Evolutionary conservation across 768 basidiomycete genomes (phyloP).

Genomic region (Auriscalpium vulgare): DNA sequence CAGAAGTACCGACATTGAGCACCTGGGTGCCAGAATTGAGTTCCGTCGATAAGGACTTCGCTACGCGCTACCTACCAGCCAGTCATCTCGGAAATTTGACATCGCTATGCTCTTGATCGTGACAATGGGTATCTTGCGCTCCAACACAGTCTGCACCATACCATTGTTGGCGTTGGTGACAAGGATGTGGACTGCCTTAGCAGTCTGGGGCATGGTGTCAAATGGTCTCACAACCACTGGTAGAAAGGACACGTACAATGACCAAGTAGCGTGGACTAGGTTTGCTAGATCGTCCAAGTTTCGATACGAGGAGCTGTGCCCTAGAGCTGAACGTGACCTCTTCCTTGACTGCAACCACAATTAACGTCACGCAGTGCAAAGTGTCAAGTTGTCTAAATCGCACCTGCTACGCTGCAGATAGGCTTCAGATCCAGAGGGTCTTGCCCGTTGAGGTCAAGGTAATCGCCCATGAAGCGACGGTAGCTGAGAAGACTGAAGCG

Average conservation of each 20-base stretch:
- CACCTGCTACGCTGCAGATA: constrained; percentile 70
- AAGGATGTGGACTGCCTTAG: constrained; percentile 78
- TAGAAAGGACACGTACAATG: constrained; percentile 48
- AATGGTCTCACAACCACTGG: background rate
- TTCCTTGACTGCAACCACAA: constrained; percentile 45
- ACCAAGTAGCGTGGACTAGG: constrained; percentile 85
- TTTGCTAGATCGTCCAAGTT: constrained; percentile 81
- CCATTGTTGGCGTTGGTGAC: constrained; percentile 59
- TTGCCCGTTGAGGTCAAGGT: constrained; percentile 83
- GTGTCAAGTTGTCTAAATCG: constrained; percentile 17
- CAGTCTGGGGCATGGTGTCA: constrained; percentile 42
- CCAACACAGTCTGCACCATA: constrained; percentile 45
- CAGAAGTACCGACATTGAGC: constrained; percentile 68
- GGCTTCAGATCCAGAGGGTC: constrained; percentile 63
- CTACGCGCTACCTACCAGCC: constrained; percentile 55
- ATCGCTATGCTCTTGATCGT: constrained; percentile 82
- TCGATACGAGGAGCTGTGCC: constrained; percentile 78
- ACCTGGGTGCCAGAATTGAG: constrained; percentile 34
- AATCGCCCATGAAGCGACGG: constrained; percentile 93
- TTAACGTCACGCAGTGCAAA: background rate
- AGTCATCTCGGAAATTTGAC: constrained; percentile 90
- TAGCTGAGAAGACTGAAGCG: constrained; percentile 91
- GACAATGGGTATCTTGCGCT: constrained; percentile 84
- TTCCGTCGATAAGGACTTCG: background rate
- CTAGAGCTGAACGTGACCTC: constrained; percentile 76